Percentiles rank a stretch among this genome's conserved stretches.
Evolutionary conservation across 805 yeast genomes (phyloP).

Genomic region (Sugiyamaella boreocaroliniensis): DNA sequence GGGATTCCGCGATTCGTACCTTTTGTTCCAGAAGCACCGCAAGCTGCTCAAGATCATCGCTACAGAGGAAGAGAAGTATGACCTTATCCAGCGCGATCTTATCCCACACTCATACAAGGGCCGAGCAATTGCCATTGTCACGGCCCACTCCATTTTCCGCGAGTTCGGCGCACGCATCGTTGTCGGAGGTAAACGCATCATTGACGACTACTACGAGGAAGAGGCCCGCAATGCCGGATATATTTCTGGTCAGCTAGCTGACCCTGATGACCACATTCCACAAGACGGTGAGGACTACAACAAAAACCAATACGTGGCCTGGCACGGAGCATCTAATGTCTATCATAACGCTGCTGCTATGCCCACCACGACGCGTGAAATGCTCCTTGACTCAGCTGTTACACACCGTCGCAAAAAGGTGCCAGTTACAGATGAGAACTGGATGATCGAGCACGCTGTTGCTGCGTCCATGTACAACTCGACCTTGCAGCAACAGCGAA

Average conservation of each 20-base stretch:
- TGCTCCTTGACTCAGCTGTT: conserved; percentile 12
- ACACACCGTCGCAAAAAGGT: conserved; percentile 24
- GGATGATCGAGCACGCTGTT: conserved; percentile 82
- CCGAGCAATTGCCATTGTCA: conserved; percentile 78
- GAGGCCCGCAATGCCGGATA: conserved; percentile 49
- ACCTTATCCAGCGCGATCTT: conserved; percentile 69
- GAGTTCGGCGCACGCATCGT: conserved; percentile 89
- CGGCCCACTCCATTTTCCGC: conserved; percentile 81
- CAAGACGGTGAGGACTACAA: conserved; percentile 39
- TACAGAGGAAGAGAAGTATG: conserved; percentile 71
- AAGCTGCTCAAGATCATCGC: conserved; percentile 66
- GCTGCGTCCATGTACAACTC: conserved; percentile 69
- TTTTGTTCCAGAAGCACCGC: conserved; percentile 80
- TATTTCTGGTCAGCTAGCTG: conserved; percentile 64
- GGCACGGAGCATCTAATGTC: conserved; percentile 43
- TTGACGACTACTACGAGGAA: conserved; percentile 84
- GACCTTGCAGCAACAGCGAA: conserved; percentile 52
- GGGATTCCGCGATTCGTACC: conserved; percentile 87
- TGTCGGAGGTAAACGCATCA: conserved; percentile 68
- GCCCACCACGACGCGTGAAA: conserved; percentile 27
- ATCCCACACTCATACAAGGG: conserved; percentile 89
- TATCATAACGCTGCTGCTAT: conserved; percentile 31
- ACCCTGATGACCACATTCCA: conserved; percentile 49
- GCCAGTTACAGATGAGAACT: conserved; percentile 55
- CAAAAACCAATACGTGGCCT: conserved; percentile 47